Evolutionary conservation across 345 rosid genomes (phyloP).

Genomic region (Camelina laxa): DNA sequence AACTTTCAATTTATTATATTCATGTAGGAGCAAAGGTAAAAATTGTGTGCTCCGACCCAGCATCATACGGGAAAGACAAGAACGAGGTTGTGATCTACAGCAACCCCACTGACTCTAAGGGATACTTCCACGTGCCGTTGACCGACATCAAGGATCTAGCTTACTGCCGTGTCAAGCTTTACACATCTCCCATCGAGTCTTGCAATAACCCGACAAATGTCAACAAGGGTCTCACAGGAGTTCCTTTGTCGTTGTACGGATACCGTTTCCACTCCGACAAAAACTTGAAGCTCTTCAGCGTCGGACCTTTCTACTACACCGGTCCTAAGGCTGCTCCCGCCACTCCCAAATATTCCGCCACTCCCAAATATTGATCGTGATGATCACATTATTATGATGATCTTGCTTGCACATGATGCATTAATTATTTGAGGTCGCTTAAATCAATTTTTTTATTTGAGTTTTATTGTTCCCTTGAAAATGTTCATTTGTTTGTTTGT

Average conservation of each 20-base stretch:
- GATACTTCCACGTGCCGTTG: constrained; percentile 56
- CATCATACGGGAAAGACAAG: constrained; percentile 48
- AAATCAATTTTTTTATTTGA: constrained; percentile 4
- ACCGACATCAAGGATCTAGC: constrained; percentile 32
- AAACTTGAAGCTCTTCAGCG: constrained; percentile 49
- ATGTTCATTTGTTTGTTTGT: constrained; percentile 25
- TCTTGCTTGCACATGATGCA: constrained; percentile 20
- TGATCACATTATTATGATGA: constrained; percentile 20
- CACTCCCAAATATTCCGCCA: constrained; percentile 36
- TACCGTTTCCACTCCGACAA: constrained; percentile 47
- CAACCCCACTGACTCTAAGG: constrained; percentile 50
- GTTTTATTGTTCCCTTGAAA: background rate
- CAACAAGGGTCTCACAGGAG: constrained; percentile 57
- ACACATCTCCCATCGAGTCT: constrained; percentile 50
- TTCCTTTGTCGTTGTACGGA: constrained; percentile 49
- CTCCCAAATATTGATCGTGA: constrained; percentile 40
- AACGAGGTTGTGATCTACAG: constrained; percentile 48
- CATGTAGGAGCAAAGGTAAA: constrained; percentile 54
- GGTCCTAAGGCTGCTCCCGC: constrained; percentile 40
- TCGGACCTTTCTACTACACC: constrained; percentile 48
- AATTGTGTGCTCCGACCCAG: constrained; percentile 52
- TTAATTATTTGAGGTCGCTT: constrained; percentile 7
- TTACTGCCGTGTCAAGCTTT: constrained; percentile 59
- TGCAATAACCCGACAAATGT: constrained; percentile 59
- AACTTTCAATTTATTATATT: background rate